These are phyloP conservation scores for Coprinopsis marcescibilis DNA, from an alignment of 768 basidiomycete genomes.

Conservation along the genomic window DNA sequence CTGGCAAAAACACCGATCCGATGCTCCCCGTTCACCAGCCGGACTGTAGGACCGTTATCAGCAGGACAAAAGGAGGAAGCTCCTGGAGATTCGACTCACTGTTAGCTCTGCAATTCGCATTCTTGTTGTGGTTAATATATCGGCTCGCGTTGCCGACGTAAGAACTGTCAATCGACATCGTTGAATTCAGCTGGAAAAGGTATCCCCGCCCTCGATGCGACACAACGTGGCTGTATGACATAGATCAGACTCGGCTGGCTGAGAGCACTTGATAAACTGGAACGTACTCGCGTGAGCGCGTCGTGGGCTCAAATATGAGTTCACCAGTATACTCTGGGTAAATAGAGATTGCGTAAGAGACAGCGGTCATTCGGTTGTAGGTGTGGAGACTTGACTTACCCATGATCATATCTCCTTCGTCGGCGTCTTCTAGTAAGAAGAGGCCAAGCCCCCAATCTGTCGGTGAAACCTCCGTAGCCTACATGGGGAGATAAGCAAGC, in stretches of 20 bases:
- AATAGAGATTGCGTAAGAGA: not conserved
- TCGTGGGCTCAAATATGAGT: constrained; percentile 12
- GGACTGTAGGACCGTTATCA: no score
- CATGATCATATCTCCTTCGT: constrained; percentile 11
- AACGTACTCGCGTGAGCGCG: constrained; percentile 14
- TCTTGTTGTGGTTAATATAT: not conserved
- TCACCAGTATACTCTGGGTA: constrained; percentile 16
- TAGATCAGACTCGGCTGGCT: not conserved
- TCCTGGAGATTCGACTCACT: not conserved
- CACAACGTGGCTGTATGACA: constrained; percentile 2
- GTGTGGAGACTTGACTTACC: constrained; percentile 3
- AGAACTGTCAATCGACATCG: not conserved
- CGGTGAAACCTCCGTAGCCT: not conserved
- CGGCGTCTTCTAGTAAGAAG: constrained; percentile 9
- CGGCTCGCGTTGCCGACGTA: not conserved
- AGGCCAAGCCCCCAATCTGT: constrained; percentile 13
- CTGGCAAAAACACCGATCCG: constrained; percentile 1
- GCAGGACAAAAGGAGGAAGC: not conserved
- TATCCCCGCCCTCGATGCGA: constrained; percentile 12
- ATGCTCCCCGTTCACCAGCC: not conserved
- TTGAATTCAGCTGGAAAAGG: constrained; percentile 15
- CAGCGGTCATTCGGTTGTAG: not conserved
- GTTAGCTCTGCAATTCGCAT: not conserved
- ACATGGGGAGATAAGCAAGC: not conserved
- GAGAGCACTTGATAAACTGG: no score